Evolutionary conservation across 73 alveolate genomes (phyloP).

Genomic region (Paramecium octaurelia): DNA sequence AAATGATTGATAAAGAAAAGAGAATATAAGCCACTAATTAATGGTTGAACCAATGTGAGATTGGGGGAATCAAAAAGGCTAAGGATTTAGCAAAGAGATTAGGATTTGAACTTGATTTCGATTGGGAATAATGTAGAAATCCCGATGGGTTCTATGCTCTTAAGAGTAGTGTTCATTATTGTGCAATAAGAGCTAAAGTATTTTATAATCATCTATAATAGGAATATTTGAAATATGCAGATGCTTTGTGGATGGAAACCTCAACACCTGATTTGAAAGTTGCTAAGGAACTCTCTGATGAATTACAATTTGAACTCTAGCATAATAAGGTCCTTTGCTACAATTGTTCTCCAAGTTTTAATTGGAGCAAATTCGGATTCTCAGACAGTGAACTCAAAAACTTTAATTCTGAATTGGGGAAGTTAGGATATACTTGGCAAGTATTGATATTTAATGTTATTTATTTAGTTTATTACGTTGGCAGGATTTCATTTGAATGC

Average conservation of each 20-base stretch:
- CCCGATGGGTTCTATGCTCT: conserved; percentile 89
- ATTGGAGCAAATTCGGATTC: conserved; percentile 74
- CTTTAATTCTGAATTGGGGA: conserved; percentile 69
- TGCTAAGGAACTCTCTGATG: conserved; percentile 86
- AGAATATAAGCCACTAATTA: conserved; percentile 36
- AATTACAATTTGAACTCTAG: conserved; percentile 69
- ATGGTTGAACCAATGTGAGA: conserved; percentile 41
- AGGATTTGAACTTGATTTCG: conserved; percentile 78
- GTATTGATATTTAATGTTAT: neutral
- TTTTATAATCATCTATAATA: conserved; percentile 56
- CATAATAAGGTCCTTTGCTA: conserved; percentile 78
- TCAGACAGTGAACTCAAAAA: conserved; percentile 55
- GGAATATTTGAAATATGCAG: conserved; percentile 72
- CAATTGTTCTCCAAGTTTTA: conserved; percentile 91
- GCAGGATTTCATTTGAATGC: conserved; percentile 82
- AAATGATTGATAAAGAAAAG: neutral
- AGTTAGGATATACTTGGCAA: conserved; percentile 76
- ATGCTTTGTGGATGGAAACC: conserved; percentile 95
- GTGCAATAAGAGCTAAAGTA: conserved; percentile 85
- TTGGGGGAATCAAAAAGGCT: conserved; percentile 67
- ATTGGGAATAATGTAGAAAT: conserved; percentile 90
- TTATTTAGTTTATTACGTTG: conserved; percentile 66
- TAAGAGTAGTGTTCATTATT: conserved; percentile 80
- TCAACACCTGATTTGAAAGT: conserved; percentile 86
- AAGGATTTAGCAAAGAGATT: conserved; percentile 72